These are phyloP conservation scores for Cadophora sp. DNA, from an alignment of 2,329 filamentous ascomycete species.

Conservation along the genomic window DNA sequence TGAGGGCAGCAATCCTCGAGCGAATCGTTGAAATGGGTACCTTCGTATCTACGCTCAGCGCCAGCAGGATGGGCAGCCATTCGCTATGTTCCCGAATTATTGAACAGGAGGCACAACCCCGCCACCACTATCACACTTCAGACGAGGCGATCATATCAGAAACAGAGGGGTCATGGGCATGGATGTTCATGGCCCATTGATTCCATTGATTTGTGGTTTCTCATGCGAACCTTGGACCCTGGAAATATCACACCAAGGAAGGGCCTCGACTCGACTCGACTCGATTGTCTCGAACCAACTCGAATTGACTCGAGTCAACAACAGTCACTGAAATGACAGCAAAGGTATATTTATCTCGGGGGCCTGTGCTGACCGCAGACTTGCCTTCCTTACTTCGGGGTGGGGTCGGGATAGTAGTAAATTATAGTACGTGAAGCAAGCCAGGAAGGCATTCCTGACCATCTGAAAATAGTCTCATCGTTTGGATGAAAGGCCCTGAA, in stretches of 20 bases:
- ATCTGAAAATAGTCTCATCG: slow-evolving; percentile 25
- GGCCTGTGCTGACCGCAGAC: slow-evolving; percentile 22
- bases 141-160: slow-evolving; percentile 16
- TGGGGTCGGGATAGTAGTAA: slow-evolving; percentile 16
- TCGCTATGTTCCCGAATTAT: slow-evolving; percentile 8
- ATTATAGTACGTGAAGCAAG: slow-evolving; percentile 15
- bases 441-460: neutral
- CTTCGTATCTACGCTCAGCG: slow-evolving; percentile 10
- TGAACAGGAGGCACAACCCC: slow-evolving; percentile 5
- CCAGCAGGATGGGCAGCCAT: slow-evolving; percentile 1
- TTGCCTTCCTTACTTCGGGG: neutral
- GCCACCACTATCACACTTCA: slow-evolving; percentile 4
- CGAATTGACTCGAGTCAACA: neutral
- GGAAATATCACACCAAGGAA: neutral
- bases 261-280: neutral
- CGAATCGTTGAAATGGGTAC: neutral
- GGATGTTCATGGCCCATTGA: neutral
- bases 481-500: slow-evolving; percentile 13
- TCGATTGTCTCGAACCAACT: neutral
- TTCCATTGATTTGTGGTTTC: neutral
- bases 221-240: slow-evolving; percentile 11
- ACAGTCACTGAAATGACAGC: neutral
- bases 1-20: neutral
- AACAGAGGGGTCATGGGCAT: slow-evolving; percentile 6
- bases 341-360: slow-evolving; percentile 16